These are phyloP conservation scores for Erythrobasidium hasegawianum DNA, from an alignment of 1,284 basidiomycete genomes.

Conservation along the genomic window DNA sequence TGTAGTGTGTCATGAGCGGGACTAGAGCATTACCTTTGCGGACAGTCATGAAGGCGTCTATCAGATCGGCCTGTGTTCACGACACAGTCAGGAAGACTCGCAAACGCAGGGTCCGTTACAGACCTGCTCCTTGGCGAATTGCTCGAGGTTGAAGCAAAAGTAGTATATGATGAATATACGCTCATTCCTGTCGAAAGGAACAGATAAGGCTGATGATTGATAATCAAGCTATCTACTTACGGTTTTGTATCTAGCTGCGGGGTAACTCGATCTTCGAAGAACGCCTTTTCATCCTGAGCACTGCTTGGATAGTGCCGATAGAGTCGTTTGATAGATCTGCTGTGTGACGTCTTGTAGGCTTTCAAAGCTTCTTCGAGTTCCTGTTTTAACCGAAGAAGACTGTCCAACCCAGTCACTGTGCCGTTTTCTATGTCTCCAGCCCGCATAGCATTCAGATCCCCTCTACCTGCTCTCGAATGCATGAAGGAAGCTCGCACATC, in stretches of 20 bases:
- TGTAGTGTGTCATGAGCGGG: too few relatives aligned
- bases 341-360: slow-evolving; percentile 58
- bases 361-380: slow-evolving; percentile 65
- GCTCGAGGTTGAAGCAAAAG: slow-evolving; percentile 88
- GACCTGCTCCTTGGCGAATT: slow-evolving; percentile 76
- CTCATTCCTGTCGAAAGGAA: slow-evolving; percentile 45
- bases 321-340: slow-evolving; percentile 23
- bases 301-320: slow-evolving; percentile 32
- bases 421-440: slow-evolving; percentile 30
- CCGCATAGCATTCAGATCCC: not conserved
- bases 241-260: slow-evolving; percentile 5
- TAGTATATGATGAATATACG: slow-evolving; percentile 81
- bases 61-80: slow-evolving; percentile 54
- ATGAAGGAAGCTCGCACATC: slow-evolving; percentile 64
- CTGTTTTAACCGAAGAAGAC: slow-evolving; percentile 64
- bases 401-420: slow-evolving; percentile 42
- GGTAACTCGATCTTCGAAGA: slow-evolving; percentile 10
- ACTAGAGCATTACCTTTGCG: slow-evolving; percentile 41
- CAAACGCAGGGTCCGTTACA: too few relatives aligned
- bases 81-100: too few relatives aligned
- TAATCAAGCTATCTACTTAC: not conserved
- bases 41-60: slow-evolving; percentile 58
- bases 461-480: slow-evolving; percentile 40
- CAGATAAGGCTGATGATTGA: not conserved
- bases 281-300: slow-evolving; percentile 5